phyloP scores from a whole-genome alignment of 2,329 filamentous ascomycete species.

The Penicillium sp. region DNA sequence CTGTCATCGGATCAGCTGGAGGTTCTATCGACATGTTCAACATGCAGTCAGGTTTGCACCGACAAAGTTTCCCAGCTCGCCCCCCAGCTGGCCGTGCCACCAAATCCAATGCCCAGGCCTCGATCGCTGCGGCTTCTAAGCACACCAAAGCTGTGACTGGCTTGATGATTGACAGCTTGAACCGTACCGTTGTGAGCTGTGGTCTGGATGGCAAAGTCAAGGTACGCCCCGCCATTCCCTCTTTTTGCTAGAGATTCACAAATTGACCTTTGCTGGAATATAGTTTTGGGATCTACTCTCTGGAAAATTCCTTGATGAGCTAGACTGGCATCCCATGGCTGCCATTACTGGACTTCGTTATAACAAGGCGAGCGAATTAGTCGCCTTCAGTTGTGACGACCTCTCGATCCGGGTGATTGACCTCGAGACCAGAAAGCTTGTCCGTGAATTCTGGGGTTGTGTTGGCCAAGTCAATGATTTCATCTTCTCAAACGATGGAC shows the following conservation, averaged over 20 bases:
- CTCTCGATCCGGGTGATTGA: slow-evolving; percentile 84
- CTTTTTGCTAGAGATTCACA: not conserved
- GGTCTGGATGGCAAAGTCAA: slow-evolving; percentile 89
- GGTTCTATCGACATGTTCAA: slow-evolving; percentile 95
- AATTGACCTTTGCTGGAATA: not conserved
- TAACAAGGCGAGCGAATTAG: slow-evolving; percentile 76
- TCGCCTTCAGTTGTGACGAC: slow-evolving; percentile 87
- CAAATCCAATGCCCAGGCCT: slow-evolving; percentile 44
- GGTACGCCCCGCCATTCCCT: slow-evolving; percentile 28
- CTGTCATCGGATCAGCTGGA: slow-evolving; percentile 76
- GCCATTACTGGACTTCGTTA: slow-evolving; percentile 75
- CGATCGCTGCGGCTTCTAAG: slow-evolving; percentile 56
- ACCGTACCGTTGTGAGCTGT: slow-evolving; percentile 80
- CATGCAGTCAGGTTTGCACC: slow-evolving; percentile 84
- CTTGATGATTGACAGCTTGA: slow-evolving; percentile 82
- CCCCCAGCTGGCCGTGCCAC: slow-evolving; percentile 62
- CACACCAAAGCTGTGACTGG: slow-evolving; percentile 83
- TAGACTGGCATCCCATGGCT: slow-evolving; percentile 78
- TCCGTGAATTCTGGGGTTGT: slow-evolving; percentile 89
- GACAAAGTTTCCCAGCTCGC: slow-evolving; percentile 80
- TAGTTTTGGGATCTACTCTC: slow-evolving; percentile 92
- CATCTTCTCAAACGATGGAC: slow-evolving; percentile 85
- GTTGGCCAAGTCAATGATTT: slow-evolving; percentile 72
- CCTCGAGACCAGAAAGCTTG: slow-evolving; percentile 81
- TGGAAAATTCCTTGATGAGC: slow-evolving; percentile 72